phyloP scores from a whole-genome alignment of 257 asterid species.

The Ophiorrhiza pumila region DNA sequence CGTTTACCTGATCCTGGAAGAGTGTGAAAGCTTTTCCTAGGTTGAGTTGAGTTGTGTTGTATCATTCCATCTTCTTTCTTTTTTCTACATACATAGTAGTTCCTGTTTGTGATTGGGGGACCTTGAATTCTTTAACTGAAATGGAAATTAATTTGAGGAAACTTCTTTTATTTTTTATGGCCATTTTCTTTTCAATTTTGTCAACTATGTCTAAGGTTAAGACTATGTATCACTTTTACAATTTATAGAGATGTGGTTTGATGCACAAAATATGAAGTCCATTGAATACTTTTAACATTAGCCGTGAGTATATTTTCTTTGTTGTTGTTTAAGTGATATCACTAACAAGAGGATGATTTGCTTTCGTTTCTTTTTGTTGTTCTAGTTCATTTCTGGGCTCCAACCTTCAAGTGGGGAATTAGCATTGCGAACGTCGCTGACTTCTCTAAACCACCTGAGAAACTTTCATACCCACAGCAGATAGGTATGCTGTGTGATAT shows the following conservation, averaged over 20 bases:
- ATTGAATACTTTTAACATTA: no score
- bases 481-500: conserved; percentile 7
- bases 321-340: background rate
- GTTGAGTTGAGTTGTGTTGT: background rate
- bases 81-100: no score
- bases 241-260: background rate
- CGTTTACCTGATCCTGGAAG: background rate
- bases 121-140: background rate
- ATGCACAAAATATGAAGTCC: background rate
- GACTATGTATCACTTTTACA: background rate
- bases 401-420: conserved; percentile 31
- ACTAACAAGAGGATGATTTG: conserved; percentile 4
- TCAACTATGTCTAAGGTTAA: background rate
- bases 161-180: background rate
- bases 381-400: conserved; percentile 30
- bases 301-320: background rate
- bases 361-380: background rate
- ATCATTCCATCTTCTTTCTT: background rate
- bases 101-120: background rate
- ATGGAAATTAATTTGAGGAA: background rate
- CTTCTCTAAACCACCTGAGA: conserved; percentile 30
- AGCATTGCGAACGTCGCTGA: conserved; percentile 27
- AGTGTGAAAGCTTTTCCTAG: background rate
- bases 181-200: background rate
- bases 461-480: conserved; percentile 29